Conservation (phyloP, 352 stramenopile species). For the Phytophthora tentaculata region DNA sequence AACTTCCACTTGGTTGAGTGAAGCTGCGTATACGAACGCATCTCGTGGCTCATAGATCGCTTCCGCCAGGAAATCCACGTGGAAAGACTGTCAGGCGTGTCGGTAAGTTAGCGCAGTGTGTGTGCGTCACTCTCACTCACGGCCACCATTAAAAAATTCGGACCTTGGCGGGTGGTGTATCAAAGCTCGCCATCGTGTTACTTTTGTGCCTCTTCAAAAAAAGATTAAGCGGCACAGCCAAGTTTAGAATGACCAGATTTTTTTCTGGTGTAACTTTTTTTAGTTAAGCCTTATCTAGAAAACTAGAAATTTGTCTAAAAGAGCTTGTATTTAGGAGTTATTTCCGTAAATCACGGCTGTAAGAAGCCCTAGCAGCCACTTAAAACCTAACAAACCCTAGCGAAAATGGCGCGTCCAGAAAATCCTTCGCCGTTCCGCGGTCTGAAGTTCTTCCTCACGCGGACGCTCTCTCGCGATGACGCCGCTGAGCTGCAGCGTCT, state of each 20-base stretch:
- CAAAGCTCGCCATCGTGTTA: slow-evolving; percentile 14
- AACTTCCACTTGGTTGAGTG: slow-evolving; percentile 69
- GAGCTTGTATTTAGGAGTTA: too few species aligned
- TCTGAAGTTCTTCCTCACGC: slow-evolving; percentile 48
- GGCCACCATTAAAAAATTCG: neutral
- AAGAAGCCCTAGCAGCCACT: slow-evolving; percentile 5
- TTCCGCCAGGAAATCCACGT: slow-evolving; percentile 42
- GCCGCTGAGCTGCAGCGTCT: slow-evolving; percentile 24
- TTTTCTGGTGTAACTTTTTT: too few species aligned
- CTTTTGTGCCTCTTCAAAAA: slow-evolving; percentile 10
- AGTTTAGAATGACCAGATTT: neutral
- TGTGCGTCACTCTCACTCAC: neutral
- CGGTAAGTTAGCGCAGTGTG: neutral
- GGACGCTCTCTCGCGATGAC: slow-evolving; percentile 27
- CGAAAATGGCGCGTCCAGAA: neutral
- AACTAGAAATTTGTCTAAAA: too few species aligned
- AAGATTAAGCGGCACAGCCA: too few species aligned
- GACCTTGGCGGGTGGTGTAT: slow-evolving; percentile 8
- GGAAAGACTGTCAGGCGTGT: slow-evolving; percentile 35
- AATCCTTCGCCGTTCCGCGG: slow-evolving; percentile 31
- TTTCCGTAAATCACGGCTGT: too few species aligned
- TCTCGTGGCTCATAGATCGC: slow-evolving; percentile 47
- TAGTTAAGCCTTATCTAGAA: too few species aligned
- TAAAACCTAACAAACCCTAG: slow-evolving; percentile 23
- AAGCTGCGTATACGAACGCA: slow-evolving; percentile 72